phyloP scores from a whole-genome alignment of 306 rosid genomes.

The Comarum palustre region DNA sequence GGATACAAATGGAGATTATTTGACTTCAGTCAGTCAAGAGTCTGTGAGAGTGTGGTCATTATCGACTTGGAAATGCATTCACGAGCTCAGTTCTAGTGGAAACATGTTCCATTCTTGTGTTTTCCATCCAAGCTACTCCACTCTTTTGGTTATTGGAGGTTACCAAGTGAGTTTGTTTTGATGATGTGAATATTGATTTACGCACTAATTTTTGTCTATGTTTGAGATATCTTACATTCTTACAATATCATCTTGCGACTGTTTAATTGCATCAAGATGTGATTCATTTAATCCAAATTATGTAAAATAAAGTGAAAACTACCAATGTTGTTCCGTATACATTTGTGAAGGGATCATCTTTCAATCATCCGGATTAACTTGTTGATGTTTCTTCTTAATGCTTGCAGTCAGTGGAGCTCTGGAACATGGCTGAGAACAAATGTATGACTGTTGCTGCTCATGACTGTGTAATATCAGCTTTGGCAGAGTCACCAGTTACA shows the following conservation, averaged over 20 bases:
- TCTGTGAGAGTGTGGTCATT: constrained; percentile 82
- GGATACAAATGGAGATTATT: constrained; percentile 76
- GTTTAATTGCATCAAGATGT: not conserved
- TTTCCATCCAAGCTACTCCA: constrained; percentile 84
- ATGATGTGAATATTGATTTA: not conserved
- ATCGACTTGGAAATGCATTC: constrained; percentile 72
- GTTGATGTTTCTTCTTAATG: constrained; percentile 19
- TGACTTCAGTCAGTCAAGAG: constrained; percentile 81
- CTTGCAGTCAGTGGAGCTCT: constrained; percentile 82
- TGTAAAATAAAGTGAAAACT: not conserved
- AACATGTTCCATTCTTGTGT: constrained; percentile 69
- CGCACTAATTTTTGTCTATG: not conserved
- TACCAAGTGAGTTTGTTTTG: constrained; percentile 58
- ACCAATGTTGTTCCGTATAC: not conserved
- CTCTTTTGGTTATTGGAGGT: constrained; percentile 84
- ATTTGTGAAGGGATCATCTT: not conserved
- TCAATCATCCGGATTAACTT: not conserved
- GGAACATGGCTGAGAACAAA: constrained; percentile 79
- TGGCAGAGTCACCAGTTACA: constrained; percentile 71
- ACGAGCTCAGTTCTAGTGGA: constrained; percentile 72
- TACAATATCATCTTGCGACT: not conserved
- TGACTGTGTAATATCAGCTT: constrained; percentile 70
- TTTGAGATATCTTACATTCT: not conserved
- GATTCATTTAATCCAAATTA: not conserved
- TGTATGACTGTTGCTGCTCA: constrained; percentile 76